phyloP scores from a whole-genome alignment of 2,329 filamentous ascomycete species.

The Metarhizium sp. region DNA sequence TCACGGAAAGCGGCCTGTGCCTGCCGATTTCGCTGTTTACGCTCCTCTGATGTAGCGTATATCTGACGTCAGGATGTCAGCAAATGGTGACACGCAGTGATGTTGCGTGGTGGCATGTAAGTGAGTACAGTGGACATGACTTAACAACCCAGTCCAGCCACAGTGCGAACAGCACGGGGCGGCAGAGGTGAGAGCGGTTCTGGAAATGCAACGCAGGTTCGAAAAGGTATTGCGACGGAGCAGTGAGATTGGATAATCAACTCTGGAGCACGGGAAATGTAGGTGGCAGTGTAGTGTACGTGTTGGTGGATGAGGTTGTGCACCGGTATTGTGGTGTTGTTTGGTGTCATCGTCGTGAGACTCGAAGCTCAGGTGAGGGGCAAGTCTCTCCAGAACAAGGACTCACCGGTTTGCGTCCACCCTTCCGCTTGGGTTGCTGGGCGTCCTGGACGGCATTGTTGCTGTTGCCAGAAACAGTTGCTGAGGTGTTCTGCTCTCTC shows the following conservation, averaged over 20 bases:
- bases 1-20: conserved; percentile 96
- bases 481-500: conserved; percentile 33
- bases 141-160: no score
- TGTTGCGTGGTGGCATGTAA: not conserved
- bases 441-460: conserved; percentile 36
- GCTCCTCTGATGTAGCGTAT: conserved; percentile 96
- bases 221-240: no score
- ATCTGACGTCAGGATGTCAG: conserved; percentile 48
- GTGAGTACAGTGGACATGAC: not conserved
- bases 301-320: not conserved
- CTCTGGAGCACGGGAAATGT: not conserved
- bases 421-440: conserved; percentile 84
- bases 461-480: conserved; percentile 16
- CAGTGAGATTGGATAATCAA: not conserved
- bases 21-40: conserved; percentile 94
- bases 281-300: not conserved
- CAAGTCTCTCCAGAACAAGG: not conserved
- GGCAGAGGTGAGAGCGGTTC: no score
- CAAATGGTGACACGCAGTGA: not conserved
- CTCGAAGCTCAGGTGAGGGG: not conserved
- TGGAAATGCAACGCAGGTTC: no score
- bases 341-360: not conserved
- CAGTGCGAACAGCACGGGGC: no score
- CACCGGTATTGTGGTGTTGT: not conserved
- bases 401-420: conserved; percentile 93